Base-by-base conservation (phyloP, 1,284 basidiomycete species). In the Porogramme epimiltina region DNA sequence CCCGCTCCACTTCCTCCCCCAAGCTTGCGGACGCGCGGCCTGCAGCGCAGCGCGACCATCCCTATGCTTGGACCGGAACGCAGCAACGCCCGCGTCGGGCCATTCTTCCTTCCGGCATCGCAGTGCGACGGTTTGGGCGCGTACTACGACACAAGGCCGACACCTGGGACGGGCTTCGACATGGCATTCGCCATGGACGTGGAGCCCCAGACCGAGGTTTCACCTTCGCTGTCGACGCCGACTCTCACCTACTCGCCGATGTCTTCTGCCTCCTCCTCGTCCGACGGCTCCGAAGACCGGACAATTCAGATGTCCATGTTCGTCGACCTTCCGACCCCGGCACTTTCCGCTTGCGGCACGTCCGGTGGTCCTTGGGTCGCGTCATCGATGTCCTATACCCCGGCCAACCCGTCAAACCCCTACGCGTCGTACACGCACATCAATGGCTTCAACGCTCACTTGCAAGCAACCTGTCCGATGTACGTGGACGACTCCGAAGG, bases 291-390 rank as follows among this genome's bases (percentile, higher is more conserved):
- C 26, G 64, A 62, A 42, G 70, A 70, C 19, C 58, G 70, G 5
- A 70, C 67, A 0, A 61, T 70, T 18, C 67, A 68, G 49, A 64
- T 70, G 63, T 44, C 53, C 9, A 62, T 59, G 26, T 59, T 67
- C 49, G 43, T 60, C 43, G 68, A 69, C 26, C 43, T 66, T 3
- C 52, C 66, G 2, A 56, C 62, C 40, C 55, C 59, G 18, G 55
- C 61, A 33, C 55, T 45, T 47, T 49, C 61, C 25, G 56, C 62
- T 55, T 63, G 61, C 26, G 42, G 45, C 36, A 23, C 26, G 19
- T 40, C 47, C 36, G 25, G 45, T 22, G 49, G 49, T 25, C 55
- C 55, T n/a, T 56, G 58, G 58, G 54, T 59, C 15, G 51, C 57
- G 24, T 51, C n/a, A 31, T 11, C 28, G 18, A 47, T 42, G n/a